Evolutionary conservation across 768 basidiomycete species (phyloP), one percentile per base, ranked within the genome.

Genomic region (Leccinum broughii): DNA sequence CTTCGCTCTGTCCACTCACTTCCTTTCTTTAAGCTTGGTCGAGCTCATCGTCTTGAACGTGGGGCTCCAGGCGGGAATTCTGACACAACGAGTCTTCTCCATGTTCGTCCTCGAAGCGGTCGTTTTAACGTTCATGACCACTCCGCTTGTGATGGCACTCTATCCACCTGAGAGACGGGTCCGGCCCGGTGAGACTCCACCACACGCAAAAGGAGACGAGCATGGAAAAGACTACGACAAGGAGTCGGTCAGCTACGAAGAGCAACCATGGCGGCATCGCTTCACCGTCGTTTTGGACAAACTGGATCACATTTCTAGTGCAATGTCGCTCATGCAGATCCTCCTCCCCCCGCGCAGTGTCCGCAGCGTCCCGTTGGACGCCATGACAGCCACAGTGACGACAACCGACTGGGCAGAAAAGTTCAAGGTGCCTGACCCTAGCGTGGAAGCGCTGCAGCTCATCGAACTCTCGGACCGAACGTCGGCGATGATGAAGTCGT

Each of bases 31-130:
- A 44, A 92, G 90, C 24, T 80, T 97, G 5, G 90, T 98, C 10
- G 95, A 97, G 69, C 80, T 98, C 17, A 97, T 98, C 66, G 95
- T 98, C 4, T 86, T 98, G 62, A 99, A 98, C 67, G 92, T 98
- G 62, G 95, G 96, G 3, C 78, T 96, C 2, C 78, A 82, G 3
- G 93, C 92, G 3, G 85, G 85, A 0, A 94, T 96, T 54, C 78
- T 98, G 24, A 82, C 86, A 1, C 80, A 68, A 59, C 82, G 82
- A 26, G 90, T 96, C 7, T 95, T 98, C 75, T 91, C 93, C 1
- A 98, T 97, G 93, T 95, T 98, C 67, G 93, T 98, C 41, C 78
- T 98, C 20, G 89, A 91, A 68, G 89, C 92, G 0, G 76, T 95
- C 41, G 72, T 87, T 7, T 77, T 97, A 44, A 96, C 95, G 0